phyloP scores from a whole-genome alignment of 345 rosid species.

The Syzygium jambos region DNA sequence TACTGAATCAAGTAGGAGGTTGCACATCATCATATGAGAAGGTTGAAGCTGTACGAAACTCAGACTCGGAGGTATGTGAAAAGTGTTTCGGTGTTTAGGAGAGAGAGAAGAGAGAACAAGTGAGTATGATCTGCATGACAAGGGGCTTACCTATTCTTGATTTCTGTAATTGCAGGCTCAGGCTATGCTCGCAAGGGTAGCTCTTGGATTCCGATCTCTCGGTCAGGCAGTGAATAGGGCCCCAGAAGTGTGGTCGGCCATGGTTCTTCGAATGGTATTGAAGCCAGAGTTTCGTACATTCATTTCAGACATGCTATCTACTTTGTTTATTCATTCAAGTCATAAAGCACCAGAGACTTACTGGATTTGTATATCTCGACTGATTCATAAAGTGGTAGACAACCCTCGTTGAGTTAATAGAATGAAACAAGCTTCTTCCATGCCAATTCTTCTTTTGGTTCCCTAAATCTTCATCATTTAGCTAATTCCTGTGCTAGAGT shows the following conservation, averaged over 20 bases:
- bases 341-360: constrained; percentile 42
- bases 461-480: neutral
- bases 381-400: constrained; percentile 31
- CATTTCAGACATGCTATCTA: constrained; percentile 44
- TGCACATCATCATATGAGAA: constrained; percentile 12
- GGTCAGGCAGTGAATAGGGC: constrained; percentile 63
- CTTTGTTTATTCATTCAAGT: constrained; percentile 31
- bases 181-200: constrained; percentile 33
- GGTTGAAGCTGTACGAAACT: constrained; percentile 7
- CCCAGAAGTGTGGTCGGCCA: constrained; percentile 73
- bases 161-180: constrained; percentile 26
- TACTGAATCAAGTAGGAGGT: constrained; percentile 37
- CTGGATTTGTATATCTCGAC: constrained; percentile 56
- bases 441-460: neutral
- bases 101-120: neutral
- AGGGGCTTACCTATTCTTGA: neutral
- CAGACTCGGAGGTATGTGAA: constrained; percentile 33
- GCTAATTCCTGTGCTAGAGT: neutral
- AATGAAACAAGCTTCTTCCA: neutral
- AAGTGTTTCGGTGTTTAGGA: neutral
- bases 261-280: constrained; percentile 52
- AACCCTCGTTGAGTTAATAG: neutral
- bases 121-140: neutral
- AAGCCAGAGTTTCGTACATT: constrained; percentile 58
- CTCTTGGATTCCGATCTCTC: constrained; percentile 45